phyloP scores from a whole-genome alignment of 75 land plant species.

The Picea sitchensis region DNA sequence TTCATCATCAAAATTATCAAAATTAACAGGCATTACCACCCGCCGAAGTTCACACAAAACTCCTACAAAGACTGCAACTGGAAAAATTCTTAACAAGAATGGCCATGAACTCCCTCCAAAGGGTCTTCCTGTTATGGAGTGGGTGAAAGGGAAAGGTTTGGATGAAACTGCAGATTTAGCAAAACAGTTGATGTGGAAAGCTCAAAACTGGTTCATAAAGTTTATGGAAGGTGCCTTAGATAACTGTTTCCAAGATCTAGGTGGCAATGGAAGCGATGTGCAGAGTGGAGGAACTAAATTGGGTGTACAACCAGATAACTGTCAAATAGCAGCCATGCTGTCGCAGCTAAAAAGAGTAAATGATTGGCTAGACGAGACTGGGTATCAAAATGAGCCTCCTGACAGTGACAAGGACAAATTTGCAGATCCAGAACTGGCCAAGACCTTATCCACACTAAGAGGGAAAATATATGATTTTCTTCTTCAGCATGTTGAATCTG shows the following conservation, averaged over 20 bases:
- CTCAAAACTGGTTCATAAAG: conserved; percentile 79
- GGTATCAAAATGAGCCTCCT: conserved; percentile 28
- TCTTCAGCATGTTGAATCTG: conserved; percentile 84
- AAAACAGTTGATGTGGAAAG: conserved; percentile 37
- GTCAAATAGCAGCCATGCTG: conserved; percentile 73
- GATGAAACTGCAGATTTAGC: conserved; percentile 63
- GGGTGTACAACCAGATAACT: conserved; percentile 37
- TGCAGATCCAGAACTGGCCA: conserved; percentile 27
- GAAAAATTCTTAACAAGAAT: conserved; percentile 20
- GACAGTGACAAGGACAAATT: conserved; percentile 15
- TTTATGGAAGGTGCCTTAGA: conserved; percentile 84
- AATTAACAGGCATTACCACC: not conserved
- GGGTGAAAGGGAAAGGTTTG: conserved; percentile 58
- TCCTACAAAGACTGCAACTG: conserved; percentile 16
- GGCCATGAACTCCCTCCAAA: conserved; percentile 19
- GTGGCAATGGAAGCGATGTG: not conserved
- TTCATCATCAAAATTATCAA: not conserved
- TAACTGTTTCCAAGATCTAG: conserved; percentile 37
- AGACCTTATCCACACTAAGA: conserved; percentile 64
- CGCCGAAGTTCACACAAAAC: not conserved
- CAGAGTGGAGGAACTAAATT: conserved; percentile 8
- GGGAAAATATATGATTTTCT: conserved; percentile 93
- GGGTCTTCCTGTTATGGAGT: conserved; percentile 20
- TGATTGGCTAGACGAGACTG: conserved; percentile 81
- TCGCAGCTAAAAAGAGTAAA: conserved; percentile 90